Base-by-base conservation (phyloP, 2,329 filamentous ascomycete genomes). In the Didymosphaeria variabile region DNA sequence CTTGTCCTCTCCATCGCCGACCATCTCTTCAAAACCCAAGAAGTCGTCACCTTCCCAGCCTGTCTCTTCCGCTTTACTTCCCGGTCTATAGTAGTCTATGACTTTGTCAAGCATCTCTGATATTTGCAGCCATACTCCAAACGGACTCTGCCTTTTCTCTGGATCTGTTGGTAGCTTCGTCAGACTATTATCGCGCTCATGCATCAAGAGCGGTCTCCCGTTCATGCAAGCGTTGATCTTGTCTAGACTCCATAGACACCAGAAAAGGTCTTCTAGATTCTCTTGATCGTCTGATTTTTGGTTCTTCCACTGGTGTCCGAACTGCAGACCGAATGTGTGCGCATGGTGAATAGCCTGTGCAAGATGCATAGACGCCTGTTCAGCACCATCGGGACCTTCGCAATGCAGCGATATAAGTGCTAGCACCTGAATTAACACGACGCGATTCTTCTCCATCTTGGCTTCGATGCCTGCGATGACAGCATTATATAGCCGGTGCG, bases 191-290 rank as follows among this genome's bases (percentile, higher is more conserved):
- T 84, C 82, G 36, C 77, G 72, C 45, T 84, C 82, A 55, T 80
- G 78, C 77, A 84, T 83, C 47, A 83, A 76, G 52, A 82, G 67
- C 3, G 82, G 82, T 44, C 82, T 73, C 17, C 81, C 82, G 51
- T 82, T 81, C 65, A 81, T 80, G 45, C 78, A 80, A 6, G 80
- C 80, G 53, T 82, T 84, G 47, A 82, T 73, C 51, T 82, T 81
- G 60, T 84, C 82, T 1, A 84, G 73, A 62, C 78, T 79, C 81
- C 82, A 84, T 1, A 84, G 69, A 65, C 79, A 82, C 82, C 82
- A 84, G 62, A 84, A 84, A 0, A 84, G 67, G 40, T 81, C 75
- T 61, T 84, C 80, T 34, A 80, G 69, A 32, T 80, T 75, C 13
- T 78, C 77, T 51, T 76, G 72, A 2, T 72, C 75, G 32, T 77